Evolutionary conservation across 106 monocot species (phyloP).

Genomic region (Phalaenopsis aphrodite): DNA sequence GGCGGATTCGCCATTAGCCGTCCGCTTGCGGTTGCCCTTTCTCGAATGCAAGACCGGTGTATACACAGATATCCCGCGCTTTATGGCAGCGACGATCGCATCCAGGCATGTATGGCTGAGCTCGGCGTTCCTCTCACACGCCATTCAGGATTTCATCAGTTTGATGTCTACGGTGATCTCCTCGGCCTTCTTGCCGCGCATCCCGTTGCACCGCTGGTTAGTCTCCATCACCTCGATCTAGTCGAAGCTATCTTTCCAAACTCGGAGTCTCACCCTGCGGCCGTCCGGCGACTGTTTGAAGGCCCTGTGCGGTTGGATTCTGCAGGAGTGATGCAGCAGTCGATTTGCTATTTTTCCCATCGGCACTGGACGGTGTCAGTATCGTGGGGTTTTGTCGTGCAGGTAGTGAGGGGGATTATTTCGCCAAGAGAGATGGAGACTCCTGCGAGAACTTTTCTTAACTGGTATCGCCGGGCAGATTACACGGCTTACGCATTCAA

Average conservation of each 20-base stretch:
- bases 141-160: constrained; percentile 69
- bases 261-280: constrained; percentile 17
- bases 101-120: constrained; percentile 76
- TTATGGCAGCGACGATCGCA: constrained; percentile 65
- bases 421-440: constrained; percentile 91
- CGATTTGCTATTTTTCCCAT: constrained; percentile 61
- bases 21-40: constrained; percentile 36
- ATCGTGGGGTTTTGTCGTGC: constrained; percentile 87
- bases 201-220: constrained; percentile 66
- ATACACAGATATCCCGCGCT: constrained; percentile 45
- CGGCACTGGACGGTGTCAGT: constrained; percentile 71
- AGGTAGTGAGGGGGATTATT: constrained; percentile 57
- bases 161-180: constrained; percentile 82
- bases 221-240: constrained; percentile 85
- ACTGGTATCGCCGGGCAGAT: constrained; percentile 82
- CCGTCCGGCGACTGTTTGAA: constrained; percentile 41
- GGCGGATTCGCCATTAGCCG: constrained; percentile 64
- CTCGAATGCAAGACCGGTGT: constrained; percentile 47
- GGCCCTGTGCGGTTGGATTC: constrained; percentile 68
- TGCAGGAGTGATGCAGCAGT: constrained; percentile 78
- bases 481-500: constrained; percentile 82
- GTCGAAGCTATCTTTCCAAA: constrained; percentile 71
- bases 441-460: constrained; percentile 85
- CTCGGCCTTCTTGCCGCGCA: constrained; percentile 81
- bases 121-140: constrained; percentile 56